Evolutionary conservation across 1,284 basidiomycete species (phyloP).

Genomic region (Austroboletus niveus): DNA sequence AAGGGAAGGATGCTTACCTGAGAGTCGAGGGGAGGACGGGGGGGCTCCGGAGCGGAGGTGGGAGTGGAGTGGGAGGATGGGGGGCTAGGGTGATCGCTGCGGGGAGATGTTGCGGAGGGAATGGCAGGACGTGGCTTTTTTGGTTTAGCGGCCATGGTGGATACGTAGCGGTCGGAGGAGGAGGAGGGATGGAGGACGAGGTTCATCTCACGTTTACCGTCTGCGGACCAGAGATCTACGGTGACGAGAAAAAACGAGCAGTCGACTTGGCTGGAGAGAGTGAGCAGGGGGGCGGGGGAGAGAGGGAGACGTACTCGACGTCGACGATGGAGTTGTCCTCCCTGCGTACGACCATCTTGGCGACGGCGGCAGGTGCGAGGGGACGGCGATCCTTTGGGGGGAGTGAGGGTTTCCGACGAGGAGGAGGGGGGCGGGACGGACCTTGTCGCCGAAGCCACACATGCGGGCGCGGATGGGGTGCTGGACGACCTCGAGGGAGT

Average conservation of each 20-base stretch:
- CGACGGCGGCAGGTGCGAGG: constrained; percentile 85
- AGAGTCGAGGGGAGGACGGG: constrained; percentile 25
- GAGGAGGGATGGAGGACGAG: constrained; percentile 83
- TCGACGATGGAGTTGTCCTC: constrained; percentile 70
- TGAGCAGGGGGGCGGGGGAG: constrained; percentile 17
- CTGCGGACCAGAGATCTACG: constrained; percentile 85
- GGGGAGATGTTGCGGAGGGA: constrained; percentile 36
- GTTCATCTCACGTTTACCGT: constrained; percentile 79
- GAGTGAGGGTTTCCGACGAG: constrained; percentile 6
- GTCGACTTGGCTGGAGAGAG: constrained; percentile 66
- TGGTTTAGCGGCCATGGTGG: constrained; percentile 52
- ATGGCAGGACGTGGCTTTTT: constrained; percentile 44
- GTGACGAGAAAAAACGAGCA: constrained; percentile 84
- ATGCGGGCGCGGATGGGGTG: constrained; percentile 86
- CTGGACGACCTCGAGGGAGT: constrained; percentile 81
- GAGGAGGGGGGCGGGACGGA: constrained; percentile 31
- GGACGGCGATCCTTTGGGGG: constrained; percentile 78
- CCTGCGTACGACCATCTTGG: constrained; percentile 70
- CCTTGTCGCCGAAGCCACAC: constrained; percentile 95
- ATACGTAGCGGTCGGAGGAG: constrained; percentile 61
- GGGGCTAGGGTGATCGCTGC: constrained; percentile 39
- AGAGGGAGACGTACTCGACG: constrained; percentile 59
- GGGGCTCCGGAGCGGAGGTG: constrained; percentile 26
- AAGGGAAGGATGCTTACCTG: constrained; percentile 26
- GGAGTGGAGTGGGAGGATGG: constrained; percentile 34